A percentile compares a stretch with the other conserved stretches of the same genome.
These are phyloP conservation scores for Apiotrichum mycotoxinovorans DNA, from an alignment of 1,284 basidiomycete species.

Conservation along the genomic window DNA sequence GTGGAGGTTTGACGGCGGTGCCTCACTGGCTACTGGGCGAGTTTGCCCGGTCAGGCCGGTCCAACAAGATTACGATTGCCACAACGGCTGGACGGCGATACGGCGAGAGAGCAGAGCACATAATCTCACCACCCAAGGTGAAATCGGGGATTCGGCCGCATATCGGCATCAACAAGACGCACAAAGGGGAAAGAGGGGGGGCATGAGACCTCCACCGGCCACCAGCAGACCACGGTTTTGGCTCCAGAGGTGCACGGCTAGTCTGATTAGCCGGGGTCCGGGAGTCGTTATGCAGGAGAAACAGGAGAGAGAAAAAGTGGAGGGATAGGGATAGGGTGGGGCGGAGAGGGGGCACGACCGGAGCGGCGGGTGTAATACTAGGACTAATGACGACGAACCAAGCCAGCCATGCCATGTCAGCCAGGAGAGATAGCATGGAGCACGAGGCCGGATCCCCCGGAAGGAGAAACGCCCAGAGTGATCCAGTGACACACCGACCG, in stretches of 20 bases:
- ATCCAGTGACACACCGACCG: neutral
- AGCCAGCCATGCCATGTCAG: neutral
- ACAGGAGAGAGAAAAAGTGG: neutral
- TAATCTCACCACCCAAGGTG: no score
- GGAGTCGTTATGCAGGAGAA: neutral
- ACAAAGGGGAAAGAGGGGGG: no score
- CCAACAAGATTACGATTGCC: no score
- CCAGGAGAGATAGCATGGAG: no score
- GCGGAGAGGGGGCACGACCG: neutral
- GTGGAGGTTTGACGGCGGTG: no score
- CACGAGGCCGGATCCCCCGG: no score
- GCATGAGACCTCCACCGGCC: no score
- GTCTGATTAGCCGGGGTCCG: neutral
- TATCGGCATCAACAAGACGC: neutral
- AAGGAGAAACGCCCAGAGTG: no score
- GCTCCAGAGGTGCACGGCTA: neutral
- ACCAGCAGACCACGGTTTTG: neutral
- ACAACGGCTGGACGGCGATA: no score
- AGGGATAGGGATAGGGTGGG: neutral
- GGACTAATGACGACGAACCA: neutral
- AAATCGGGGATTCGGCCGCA: constrained; percentile 1
- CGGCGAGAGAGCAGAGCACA: neutral
- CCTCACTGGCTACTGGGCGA: no score
- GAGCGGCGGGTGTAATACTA: neutral
- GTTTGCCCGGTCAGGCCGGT: no score